phyloP scores from a whole-genome alignment of 2,329 filamentous ascomycete species.

The Colletotrichum cereale region DNA sequence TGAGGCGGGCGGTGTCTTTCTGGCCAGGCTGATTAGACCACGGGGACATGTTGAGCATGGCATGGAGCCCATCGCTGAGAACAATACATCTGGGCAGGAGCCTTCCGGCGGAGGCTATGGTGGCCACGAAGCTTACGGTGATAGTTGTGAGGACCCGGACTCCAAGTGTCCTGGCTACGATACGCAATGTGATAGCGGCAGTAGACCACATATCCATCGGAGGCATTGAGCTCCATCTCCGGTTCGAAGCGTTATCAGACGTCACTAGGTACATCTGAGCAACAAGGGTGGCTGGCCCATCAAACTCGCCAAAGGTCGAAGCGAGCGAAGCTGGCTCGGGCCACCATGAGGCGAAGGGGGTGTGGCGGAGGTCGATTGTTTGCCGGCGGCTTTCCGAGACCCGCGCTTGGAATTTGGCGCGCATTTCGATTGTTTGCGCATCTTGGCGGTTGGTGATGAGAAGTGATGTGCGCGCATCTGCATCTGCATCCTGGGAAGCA shows the following conservation, averaged over 20 bases:
- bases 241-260: background rate
- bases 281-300: background rate
- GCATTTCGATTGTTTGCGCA: conserved; percentile 6
- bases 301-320: background rate
- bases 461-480: conserved; percentile 10
- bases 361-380: background rate
- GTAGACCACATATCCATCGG: background rate
- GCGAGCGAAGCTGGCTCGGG: background rate
- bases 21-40: too few relatives aligned
- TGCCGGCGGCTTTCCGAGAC: conserved; percentile 2
- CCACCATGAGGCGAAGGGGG: background rate
- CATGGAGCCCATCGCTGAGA: too few relatives aligned
- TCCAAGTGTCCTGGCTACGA: background rate
- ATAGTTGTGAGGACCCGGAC: too few relatives aligned
- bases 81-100: background rate
- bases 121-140: background rate
- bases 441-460: conserved; percentile 38
- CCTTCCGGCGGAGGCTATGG: background rate
- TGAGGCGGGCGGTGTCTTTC: too few relatives aligned
- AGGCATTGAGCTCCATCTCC: background rate
- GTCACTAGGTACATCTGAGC: background rate
- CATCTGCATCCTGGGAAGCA: conserved; percentile 26
- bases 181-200: background rate
- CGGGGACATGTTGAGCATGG: too few relatives aligned
- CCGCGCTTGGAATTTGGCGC: background rate